Evolutionary conservation across 176 grass and related monocot species (phyloP), one percentile per base, ranked within the genome.

Genomic region (Musa schizocarpa): DNA sequence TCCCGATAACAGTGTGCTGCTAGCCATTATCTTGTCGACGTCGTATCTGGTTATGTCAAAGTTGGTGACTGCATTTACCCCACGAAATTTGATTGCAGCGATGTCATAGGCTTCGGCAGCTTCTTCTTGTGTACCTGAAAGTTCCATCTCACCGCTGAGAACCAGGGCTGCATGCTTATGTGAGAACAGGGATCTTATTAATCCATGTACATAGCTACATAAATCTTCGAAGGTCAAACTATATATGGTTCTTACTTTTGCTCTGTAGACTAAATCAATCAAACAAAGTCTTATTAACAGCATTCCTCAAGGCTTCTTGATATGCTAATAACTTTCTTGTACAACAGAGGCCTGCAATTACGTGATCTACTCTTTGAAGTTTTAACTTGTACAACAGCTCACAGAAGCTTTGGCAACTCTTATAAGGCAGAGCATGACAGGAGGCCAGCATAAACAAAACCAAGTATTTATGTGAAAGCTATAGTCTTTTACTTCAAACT

Each of bases 1-100:
- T 27, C 21, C 72, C 13, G 72, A 34, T 29, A 74, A 29, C 54
- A 74, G 24, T 8, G 72, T 74, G 21, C 9, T 43, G 53, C 72
- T 74, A 20, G 22, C 53, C 51, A 74, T 27, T 1, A 74, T 74
- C 72, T 74, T 74, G 6, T 74, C 72, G 8, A 92, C 93, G 53
- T 96, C 93, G 69, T 96, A 96, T 77, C 87, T 96, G 65, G 87
- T 96, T 70, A 96, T 96, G 83, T 89, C 89, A 63, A 96, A 96
- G 83, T 96, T 96, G 50, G 93, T 92, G 25, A 96, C 89, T 10
- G 93, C 93, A 78, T 86, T 96, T n/a, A 89, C 81, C 17, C 93
- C 93, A 1, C 93, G 89, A 74, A 96, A 96, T 80, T 96, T 96
- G 82, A 96, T 96, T 58, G 93, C 93, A 9, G 93, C 93, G 54